These are phyloP conservation scores for Mycosarcoma mackinlayi DNA, from an alignment of 1,284 basidiomycete species.

Conservation along the genomic window DNA sequence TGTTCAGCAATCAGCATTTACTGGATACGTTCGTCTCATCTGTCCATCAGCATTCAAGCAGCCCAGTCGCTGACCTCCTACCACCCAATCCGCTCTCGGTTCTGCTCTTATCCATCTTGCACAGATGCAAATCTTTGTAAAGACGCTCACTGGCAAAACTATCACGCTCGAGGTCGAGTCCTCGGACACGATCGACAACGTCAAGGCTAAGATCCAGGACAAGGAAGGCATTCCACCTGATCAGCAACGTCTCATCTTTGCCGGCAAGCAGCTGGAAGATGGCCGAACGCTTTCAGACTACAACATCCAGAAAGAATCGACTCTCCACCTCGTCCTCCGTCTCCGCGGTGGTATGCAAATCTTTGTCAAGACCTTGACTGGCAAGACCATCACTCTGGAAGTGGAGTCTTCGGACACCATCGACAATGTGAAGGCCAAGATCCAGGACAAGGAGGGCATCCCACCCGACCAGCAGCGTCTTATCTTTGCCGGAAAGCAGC, in stretches of 20 bases:
- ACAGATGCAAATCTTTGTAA: constrained; percentile 58
- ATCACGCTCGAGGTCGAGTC: constrained; percentile 69
- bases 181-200: constrained; percentile 74
- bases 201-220: constrained; percentile 71
- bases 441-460: constrained; percentile 68
- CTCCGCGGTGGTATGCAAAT: constrained; percentile 76
- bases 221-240: constrained; percentile 66
- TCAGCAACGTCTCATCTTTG: constrained; percentile 65
- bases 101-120: background rate
- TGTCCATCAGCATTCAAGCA: background rate
- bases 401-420: constrained; percentile 92
- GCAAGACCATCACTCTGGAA: constrained; percentile 95
- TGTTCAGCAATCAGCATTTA: background rate
- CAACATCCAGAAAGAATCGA: constrained; percentile 99
- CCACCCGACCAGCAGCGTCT: constrained; percentile 71
- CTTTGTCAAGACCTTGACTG: constrained; percentile 80
- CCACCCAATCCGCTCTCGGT: background rate
- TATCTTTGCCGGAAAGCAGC: constrained; percentile 71
- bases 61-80: constrained; percentile 1
- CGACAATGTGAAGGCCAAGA: constrained; percentile 77
- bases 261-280: constrained; percentile 66
- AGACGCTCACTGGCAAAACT: constrained; percentile 68
- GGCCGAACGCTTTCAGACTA: constrained; percentile 65
- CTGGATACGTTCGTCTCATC: background rate
- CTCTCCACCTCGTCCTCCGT: constrained; percentile 93